A percentile compares a stretch with the other conserved stretches of the same genome.
Conservation (phyloP, 768 basidiomycete genomes). For the Xerocomus brunneocitrinus region DNA sequence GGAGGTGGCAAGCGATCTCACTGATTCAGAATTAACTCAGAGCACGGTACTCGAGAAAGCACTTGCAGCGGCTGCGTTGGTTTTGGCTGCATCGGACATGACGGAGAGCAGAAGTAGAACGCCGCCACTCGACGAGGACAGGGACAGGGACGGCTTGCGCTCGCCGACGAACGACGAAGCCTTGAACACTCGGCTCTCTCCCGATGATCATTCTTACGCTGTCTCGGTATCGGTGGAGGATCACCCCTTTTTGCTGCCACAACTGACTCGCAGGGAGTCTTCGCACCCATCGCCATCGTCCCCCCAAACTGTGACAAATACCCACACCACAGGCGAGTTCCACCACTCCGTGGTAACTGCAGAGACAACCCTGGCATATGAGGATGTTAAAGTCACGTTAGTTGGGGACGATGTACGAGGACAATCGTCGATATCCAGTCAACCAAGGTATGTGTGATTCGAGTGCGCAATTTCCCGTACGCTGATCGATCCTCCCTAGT, state of each 20-base stretch:
- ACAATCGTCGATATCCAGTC: neutral
- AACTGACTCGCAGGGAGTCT: neutral
- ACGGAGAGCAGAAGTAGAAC: neutral
- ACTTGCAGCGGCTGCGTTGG: neutral
- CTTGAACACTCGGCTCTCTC: neutral
- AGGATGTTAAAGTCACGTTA: neutral
- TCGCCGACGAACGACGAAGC: neutral
- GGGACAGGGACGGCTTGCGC: neutral
- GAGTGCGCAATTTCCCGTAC: neutral
- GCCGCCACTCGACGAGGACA: neutral
- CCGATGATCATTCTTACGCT: neutral
- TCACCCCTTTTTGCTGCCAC: neutral
- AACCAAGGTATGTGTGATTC: neutral
- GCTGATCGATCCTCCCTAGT: neutral
- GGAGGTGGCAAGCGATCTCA: neutral
- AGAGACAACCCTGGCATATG: neutral
- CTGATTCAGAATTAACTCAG: neutral
- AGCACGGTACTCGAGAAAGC: neutral
- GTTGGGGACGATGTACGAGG: neutral
- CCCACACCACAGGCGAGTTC: neutral
- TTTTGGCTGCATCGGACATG: neutral
- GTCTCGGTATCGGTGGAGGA: neutral
- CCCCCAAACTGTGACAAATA: neutral
- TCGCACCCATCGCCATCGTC: neutral
- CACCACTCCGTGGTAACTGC: neutral